Conservation (phyloP, 345 rosid genomes). For the Aquilaria yunnanensis region DNA sequence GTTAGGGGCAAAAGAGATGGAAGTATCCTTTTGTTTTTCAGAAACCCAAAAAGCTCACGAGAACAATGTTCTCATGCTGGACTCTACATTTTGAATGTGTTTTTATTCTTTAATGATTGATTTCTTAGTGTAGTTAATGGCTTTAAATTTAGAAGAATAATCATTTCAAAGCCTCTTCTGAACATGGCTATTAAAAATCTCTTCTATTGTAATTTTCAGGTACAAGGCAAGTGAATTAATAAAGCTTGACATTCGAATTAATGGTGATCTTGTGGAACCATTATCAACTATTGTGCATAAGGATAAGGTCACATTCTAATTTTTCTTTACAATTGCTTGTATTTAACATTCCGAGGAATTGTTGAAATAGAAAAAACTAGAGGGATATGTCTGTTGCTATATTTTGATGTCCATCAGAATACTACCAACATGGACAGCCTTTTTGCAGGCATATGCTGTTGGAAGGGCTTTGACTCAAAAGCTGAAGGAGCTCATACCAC, state of each 20-base stretch:
- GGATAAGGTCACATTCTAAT: slow-evolving; percentile 57
- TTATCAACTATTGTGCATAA: slow-evolving; percentile 88
- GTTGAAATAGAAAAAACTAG: neutral
- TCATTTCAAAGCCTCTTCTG: neutral
- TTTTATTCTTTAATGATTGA: neutral
- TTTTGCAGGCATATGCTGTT: slow-evolving; percentile 75
- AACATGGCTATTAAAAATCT: neutral
- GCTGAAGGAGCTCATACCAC: slow-evolving; percentile 95
- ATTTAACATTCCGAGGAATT: neutral
- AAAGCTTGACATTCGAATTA: slow-evolving; percentile 88
- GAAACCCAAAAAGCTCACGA: no score
- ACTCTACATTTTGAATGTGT: no score
- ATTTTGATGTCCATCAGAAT: neutral
- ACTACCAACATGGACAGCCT: slow-evolving; percentile 11
- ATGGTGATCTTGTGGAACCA: slow-evolving; percentile 84
- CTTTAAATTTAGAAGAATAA: neutral
- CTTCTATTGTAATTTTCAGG: slow-evolving; percentile 32
- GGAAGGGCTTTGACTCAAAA: slow-evolving; percentile 97
- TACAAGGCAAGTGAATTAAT: slow-evolving; percentile 76
- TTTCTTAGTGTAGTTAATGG: neutral
- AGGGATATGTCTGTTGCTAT: no score
- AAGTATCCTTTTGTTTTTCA: no score
- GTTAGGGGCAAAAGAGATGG: no score
- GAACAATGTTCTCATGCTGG: no score
- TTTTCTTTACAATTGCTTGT: neutral